These are phyloP conservation scores for Nakazawaea peltata DNA, from an alignment of 805 yeast genomes.

Conservation along the genomic window DNA sequence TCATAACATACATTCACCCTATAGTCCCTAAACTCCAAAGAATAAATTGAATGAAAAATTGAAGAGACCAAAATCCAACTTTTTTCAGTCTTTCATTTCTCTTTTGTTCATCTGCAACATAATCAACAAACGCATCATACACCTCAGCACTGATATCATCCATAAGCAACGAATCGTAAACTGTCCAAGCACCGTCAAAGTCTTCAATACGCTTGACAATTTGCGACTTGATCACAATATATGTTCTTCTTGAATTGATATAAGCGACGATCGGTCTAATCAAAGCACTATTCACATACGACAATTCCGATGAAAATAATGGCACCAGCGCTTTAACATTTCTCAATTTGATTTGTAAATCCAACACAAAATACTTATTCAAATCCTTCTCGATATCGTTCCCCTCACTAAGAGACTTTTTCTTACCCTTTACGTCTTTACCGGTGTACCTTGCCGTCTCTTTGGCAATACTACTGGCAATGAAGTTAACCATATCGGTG, in stretches of 20 bases:
- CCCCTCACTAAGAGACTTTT: constrained; percentile 10
- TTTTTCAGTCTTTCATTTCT: constrained; percentile 65
- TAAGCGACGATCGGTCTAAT: constrained; percentile 94
- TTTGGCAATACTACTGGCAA: constrained; percentile 38
- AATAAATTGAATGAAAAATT: constrained; percentile 70
- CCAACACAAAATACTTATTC: constrained; percentile 62
- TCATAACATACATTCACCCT: constrained; percentile 26
- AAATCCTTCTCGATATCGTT: constrained; percentile 25
- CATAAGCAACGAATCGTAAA: constrained; percentile 85
- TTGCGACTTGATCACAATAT: constrained; percentile 79
- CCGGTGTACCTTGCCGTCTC: constrained; percentile 33
- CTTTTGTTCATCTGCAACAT: constrained; percentile 82
- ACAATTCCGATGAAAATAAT: constrained; percentile 74
- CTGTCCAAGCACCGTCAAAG: constrained; percentile 95
- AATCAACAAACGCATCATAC: constrained; percentile 82
- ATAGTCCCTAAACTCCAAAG: constrained; percentile 78
- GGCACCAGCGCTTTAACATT: constrained; percentile 90
- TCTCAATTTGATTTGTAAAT: constrained; percentile 69
- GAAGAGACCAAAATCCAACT: constrained; percentile 91
- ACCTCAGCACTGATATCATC: constrained; percentile 85
- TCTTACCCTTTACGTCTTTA: constrained; percentile 14
- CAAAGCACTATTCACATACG: constrained; percentile 87
- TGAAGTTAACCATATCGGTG: constrained; percentile 39
- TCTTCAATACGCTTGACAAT: constrained; percentile 73
- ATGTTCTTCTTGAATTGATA: constrained; percentile 83